A percentile compares a stretch with the other conserved stretches of the same genome.
Conservation (phyloP, 1,139 yeast species). For the Candida buenavistaensis region DNA sequence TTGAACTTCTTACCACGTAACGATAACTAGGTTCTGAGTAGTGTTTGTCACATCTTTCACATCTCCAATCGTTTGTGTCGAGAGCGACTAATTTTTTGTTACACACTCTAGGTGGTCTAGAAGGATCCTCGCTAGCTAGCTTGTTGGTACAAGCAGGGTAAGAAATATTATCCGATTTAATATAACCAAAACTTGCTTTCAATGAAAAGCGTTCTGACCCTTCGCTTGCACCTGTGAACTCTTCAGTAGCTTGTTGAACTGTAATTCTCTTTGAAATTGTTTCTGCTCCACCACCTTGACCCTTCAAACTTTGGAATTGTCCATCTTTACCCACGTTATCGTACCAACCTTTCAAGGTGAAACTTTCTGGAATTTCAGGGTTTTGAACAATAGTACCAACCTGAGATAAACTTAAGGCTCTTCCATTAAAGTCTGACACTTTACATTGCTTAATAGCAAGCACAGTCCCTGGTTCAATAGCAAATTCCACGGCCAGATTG, state of each 20-base stretch:
- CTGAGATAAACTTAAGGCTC: constrained; percentile 78
- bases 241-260: constrained; percentile 65
- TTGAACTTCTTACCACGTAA: constrained; percentile 69
- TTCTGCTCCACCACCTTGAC: constrained; percentile 20
- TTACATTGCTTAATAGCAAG: constrained; percentile 90
- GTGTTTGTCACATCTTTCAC: constrained; percentile 83
- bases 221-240: constrained; percentile 70
- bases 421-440: constrained; percentile 87
- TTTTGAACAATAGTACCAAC: constrained; percentile 73
- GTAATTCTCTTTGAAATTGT: constrained; percentile 56
- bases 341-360: constrained; percentile 90
- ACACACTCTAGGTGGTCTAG: constrained; percentile 44
- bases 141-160: constrained; percentile 87
- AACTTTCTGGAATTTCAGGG: constrained; percentile 90
- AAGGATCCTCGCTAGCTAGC: constrained; percentile 15
- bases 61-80: constrained; percentile 82
- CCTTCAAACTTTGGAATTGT: constrained; percentile 61
- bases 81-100: constrained; percentile 79
- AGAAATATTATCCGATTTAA: constrained; percentile 73
- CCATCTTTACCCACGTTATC: constrained; percentile 72
- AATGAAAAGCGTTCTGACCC: constrained; percentile 76
- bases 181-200: constrained; percentile 71
- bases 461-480: constrained; percentile 76
- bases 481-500: constrained; percentile 76
- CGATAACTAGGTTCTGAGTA: constrained; percentile 73